Percentiles rank a stretch among this genome's conserved stretches.
These are phyloP conservation scores for Rhodotorula sphaerocarpa DNA, from an alignment of 768 basidiomycete genomes.

Conservation along the genomic window DNA sequence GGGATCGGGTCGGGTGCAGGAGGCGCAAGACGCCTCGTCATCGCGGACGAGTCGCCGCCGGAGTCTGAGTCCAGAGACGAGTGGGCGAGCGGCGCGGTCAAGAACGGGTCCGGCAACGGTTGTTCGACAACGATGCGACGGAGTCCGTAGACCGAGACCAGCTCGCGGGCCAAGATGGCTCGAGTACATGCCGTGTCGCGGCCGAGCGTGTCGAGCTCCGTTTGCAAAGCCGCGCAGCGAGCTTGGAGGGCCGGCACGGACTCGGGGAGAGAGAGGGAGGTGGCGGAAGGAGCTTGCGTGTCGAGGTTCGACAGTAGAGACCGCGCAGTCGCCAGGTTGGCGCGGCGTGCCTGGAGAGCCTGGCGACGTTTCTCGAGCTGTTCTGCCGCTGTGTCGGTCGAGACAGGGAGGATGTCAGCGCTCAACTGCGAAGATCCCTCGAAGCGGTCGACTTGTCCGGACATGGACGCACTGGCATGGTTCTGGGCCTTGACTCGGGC, in stretches of 20 bases:
- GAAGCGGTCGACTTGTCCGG: no score
- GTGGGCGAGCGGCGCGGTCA: neutral
- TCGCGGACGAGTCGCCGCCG: neutral
- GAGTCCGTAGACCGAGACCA: constrained; percentile 16
- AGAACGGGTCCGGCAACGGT: constrained; percentile 11
- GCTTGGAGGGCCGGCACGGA: neutral
- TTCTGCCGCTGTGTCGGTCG: neutral
- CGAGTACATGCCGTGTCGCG: neutral
- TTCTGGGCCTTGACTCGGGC: neutral
- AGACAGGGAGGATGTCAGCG: no score
- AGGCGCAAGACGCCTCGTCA: no score
- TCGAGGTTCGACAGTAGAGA: constrained; percentile 17
- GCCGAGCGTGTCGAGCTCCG: neutral
- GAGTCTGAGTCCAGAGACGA: neutral
- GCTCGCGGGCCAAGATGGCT: constrained; percentile 20
- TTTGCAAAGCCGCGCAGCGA: neutral
- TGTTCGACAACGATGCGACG: neutral
- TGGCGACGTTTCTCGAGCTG: neutral
- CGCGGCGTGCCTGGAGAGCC: neutral
- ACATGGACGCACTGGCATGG: neutral
- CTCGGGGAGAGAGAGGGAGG: constrained; percentile 1
- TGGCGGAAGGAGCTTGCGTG: neutral
- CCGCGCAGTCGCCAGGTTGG: constrained; percentile 22
- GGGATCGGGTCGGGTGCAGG: neutral
- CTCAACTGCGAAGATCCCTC: no score